phyloP scores from a whole-genome alignment of 192 early-diverging fungal genomes.

The Coemansia sp. region DNA sequence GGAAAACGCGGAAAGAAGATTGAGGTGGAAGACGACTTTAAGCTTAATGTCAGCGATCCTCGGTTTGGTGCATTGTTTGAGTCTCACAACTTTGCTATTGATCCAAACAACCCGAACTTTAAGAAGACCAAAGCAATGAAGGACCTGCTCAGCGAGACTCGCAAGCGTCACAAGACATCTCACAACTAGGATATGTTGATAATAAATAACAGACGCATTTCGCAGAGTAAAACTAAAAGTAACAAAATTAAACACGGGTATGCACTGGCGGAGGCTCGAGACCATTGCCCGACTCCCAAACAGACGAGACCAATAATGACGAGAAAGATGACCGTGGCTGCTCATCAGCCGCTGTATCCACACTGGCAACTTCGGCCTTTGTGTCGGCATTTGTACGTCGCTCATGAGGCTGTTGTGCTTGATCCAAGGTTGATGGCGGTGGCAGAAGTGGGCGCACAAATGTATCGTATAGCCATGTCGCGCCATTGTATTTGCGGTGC shows the following conservation, averaged over 20 bases:
- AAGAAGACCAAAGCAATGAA: conserved; percentile 56
- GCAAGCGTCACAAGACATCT: conserved; percentile 45
- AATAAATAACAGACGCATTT: not conserved
- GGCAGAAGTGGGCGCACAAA: conserved; percentile 45
- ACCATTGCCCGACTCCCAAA: conserved; percentile 21
- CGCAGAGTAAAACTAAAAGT: not conserved
- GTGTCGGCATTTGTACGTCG: conserved; percentile 1
- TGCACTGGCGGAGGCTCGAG: not conserved
- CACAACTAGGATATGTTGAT: conserved; percentile 9
- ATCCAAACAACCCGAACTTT: conserved; percentile 89
- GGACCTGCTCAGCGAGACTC: conserved; percentile 32
- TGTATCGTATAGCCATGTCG: conserved; percentile 48
- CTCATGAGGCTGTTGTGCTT: not conserved
- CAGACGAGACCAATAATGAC: conserved; percentile 24
- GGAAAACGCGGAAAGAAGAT: conserved; percentile 43
- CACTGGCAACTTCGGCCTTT: not conserved
- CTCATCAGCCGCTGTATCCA: not conserved
- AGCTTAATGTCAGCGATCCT: conserved; percentile 80
- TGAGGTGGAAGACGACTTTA: conserved; percentile 74
- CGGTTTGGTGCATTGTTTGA: conserved; percentile 80
- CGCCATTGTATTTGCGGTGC: conserved; percentile 49
- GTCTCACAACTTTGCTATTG: conserved; percentile 87
- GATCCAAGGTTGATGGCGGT: conserved; percentile 12
- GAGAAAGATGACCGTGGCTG: conserved; percentile 9
- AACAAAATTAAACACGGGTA: not conserved